phyloP scores from a whole-genome alignment of 2,329 filamentous ascomycete species.

The Paraconiothyrium brasiliense region DNA sequence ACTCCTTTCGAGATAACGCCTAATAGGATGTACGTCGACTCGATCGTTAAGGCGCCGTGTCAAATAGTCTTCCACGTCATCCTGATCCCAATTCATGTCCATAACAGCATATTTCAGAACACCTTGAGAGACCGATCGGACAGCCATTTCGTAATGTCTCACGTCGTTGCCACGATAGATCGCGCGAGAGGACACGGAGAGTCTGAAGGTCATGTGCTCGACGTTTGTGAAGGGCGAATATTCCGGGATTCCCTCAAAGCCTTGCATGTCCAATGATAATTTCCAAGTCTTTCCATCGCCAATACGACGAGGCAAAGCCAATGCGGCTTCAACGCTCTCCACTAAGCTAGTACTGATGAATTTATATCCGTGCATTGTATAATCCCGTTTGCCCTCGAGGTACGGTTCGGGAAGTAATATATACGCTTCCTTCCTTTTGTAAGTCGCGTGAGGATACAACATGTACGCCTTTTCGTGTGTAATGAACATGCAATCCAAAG shows the following conservation, averaged over 20 bases:
- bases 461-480: not conserved
- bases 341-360: not conserved
- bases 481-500: not conserved
- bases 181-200: not conserved
- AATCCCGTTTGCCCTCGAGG: not conserved
- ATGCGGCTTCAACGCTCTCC: not conserved
- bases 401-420: not conserved
- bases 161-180: not conserved
- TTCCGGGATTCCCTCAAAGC: not conserved
- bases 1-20: not conserved
- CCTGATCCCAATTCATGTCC: not conserved
- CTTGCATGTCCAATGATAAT: not conserved
- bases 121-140: not conserved
- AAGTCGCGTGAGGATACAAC: not conserved
- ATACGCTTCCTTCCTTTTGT: not conserved
- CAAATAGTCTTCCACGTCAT: too few species aligned
- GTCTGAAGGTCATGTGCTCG: conserved; percentile 6
- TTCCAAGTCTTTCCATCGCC: conserved; percentile 19
- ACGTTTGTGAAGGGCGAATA: not conserved
- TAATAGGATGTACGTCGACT: not conserved
- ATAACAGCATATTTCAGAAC: not conserved
- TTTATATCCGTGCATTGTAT: not conserved
- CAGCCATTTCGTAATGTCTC: not conserved
- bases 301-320: conserved; percentile 17
- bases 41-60: not conserved